Conservation (phyloP, 495 filamentous ascomycete species). For the Xylaria longipes region DNA sequence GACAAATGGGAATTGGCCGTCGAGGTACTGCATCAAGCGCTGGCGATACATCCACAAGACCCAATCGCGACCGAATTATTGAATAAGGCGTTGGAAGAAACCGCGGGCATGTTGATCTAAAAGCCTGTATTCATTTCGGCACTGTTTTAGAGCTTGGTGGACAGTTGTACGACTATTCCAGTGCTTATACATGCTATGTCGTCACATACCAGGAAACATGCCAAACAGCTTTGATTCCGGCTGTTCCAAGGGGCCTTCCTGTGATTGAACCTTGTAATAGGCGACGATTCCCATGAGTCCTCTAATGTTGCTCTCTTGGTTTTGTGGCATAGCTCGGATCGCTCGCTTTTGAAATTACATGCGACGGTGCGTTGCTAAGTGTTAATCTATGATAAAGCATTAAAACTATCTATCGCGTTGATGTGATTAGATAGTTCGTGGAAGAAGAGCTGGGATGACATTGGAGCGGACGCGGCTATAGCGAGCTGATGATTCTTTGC, state of each 20-base stretch:
- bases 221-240: not conserved
- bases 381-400: not conserved
- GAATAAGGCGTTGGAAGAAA: constrained; percentile 75
- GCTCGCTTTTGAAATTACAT: not conserved
- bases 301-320: not conserved
- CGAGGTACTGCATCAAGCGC: constrained; percentile 71
- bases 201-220: not conserved
- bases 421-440: not conserved
- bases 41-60: constrained; percentile 72
- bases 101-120: constrained; percentile 44
- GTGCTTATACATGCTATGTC: not conserved
- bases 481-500: not conserved
- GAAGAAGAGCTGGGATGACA: not conserved
- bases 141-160: not conserved
- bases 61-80: constrained; percentile 77
- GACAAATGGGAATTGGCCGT: constrained; percentile 71
- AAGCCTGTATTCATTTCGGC: not conserved
- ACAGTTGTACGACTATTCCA: not conserved
- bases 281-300: not conserved
- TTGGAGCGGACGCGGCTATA: not conserved
- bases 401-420: not conserved
- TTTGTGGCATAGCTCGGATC: not conserved
- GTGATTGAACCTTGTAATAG: not conserved
- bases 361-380: not conserved
- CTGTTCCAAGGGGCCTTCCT: not conserved